These are phyloP conservation scores for Tetradesmus obliquus DNA, from an alignment of 139 green algal species.

Conservation along the genomic window DNA sequence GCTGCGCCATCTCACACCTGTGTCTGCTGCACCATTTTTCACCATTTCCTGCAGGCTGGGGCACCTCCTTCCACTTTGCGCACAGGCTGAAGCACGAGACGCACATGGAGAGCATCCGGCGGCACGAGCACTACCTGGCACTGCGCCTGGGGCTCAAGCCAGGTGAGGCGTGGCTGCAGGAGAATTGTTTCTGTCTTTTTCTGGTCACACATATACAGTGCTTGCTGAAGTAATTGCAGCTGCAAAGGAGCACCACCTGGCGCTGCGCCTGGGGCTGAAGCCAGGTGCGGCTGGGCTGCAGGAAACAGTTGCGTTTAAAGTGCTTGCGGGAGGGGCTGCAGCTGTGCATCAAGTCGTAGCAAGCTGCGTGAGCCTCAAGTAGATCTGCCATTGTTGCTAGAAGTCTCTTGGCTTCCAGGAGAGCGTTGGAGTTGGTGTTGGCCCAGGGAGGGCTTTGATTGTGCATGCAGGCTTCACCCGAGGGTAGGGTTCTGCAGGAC, in stretches of 20 bases:
- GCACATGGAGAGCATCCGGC: conserved; percentile 70
- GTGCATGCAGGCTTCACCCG: too few relatives aligned
- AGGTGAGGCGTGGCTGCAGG: conserved; percentile 7
- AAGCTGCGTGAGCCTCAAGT: too few relatives aligned
- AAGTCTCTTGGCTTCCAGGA: too few relatives aligned
- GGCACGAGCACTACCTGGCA: conserved; percentile 82
- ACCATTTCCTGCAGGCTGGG: conserved; percentile 62
- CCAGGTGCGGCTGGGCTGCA: background rate
- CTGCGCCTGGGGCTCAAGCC: conserved; percentile 62
- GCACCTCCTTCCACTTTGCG: conserved; percentile 83
- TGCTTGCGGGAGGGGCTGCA: too few relatives aligned
- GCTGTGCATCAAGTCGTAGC: too few relatives aligned
- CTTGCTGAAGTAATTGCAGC: background rate
- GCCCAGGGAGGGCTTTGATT: too few relatives aligned
- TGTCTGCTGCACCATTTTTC: background rate
- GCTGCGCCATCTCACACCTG: too few relatives aligned
- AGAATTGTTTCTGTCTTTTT: conserved; percentile 48
- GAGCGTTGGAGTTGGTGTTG: too few relatives aligned
- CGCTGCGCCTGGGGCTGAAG: conserved; percentile 63
- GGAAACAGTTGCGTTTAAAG: background rate
- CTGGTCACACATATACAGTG: background rate
- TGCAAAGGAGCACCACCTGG: conserved; percentile 76
- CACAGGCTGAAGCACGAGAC: conserved; percentile 72
- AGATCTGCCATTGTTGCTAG: too few relatives aligned
- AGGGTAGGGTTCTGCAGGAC: too few relatives aligned